Conservation (phyloP, 139 green algal genomes). For the Volvox africanus region DNA sequence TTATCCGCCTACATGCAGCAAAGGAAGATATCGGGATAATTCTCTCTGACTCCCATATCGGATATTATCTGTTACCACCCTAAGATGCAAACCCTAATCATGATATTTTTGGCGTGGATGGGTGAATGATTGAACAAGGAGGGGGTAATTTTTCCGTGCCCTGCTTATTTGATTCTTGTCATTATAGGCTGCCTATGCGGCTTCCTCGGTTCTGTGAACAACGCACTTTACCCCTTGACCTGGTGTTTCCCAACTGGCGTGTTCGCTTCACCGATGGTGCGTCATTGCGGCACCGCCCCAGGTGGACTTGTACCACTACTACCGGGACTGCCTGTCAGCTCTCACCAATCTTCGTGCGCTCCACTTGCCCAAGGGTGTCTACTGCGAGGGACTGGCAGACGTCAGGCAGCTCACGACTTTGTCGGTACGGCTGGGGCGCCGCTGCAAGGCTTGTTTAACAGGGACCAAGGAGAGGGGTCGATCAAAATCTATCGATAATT, state of each 20-base stretch:
- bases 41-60: too few relatives aligned
- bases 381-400: background rate
- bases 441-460: background rate
- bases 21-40: too few relatives aligned
- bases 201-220: background rate
- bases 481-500: background rate
- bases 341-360: slow-evolving; percentile 3
- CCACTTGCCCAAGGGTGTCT: background rate
- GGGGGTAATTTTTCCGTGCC: too few relatives aligned
- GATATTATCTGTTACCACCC: too few relatives aligned
- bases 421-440: background rate
- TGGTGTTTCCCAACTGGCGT: too few relatives aligned
- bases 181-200: background rate
- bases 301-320: background rate
- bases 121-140: too few relatives aligned
- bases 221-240: background rate
- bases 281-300: too few relatives aligned
- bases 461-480: background rate
- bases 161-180: too few relatives aligned
- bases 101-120: too few relatives aligned
- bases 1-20: too few relatives aligned
- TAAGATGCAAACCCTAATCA: too few relatives aligned
- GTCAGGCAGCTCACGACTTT: background rate
- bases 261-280: background rate
- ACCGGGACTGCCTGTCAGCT: background rate